Base-by-base conservation (phyloP, 352 stramenopile species). In the Elongisporangium prolatum region DNA sequence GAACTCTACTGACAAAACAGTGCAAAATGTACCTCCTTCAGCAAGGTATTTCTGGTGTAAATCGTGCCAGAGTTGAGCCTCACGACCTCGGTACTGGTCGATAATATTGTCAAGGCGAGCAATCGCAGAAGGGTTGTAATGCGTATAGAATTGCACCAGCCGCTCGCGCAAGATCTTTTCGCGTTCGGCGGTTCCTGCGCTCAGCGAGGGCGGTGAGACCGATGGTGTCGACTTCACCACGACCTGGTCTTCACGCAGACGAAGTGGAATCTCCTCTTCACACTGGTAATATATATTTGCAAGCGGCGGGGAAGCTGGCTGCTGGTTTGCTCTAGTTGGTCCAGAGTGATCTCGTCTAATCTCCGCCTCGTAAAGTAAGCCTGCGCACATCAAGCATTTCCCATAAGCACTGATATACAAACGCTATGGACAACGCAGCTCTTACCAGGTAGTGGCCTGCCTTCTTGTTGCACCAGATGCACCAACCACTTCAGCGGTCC, bases 401-500 rank as follows among this genome's bases (percentile, higher is more conserved):
- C n/a, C 38, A 50, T 20, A 7, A 64, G 34, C 13, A 38, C 51
- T 8, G n/a, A 44, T 2, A 50, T 11, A 38, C 47, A 34, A 44
- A 3, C 28, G 28, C 28, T 16, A 44, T 44, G 34, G 5, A 44
- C 17, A 9, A 17, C 34, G 34, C 17, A 44, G 11, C 34, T 44
- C 51, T 34, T 67, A 90, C 84, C 96, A 61, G 96, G 96, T 17
- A 99, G 82, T 0, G 87, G 80, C 0, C 86, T 77, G 13, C 86
- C 84, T 65, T 95, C 80, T 55, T 97, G 80, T 59, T 98, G 90
- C 57, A 99, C 96, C 2, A 99, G 74, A 52, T 98, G 92, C 11
- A 96, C 93, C 16, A 99, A 77, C 56, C 89, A 96, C 60, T 98
- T 98, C 21, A 99, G 71, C 20, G 97, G 97, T 4, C 97, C 97